phyloP scores from a whole-genome alignment of 2,329 filamentous ascomycete species.

The Metarhizium rileyi region DNA sequence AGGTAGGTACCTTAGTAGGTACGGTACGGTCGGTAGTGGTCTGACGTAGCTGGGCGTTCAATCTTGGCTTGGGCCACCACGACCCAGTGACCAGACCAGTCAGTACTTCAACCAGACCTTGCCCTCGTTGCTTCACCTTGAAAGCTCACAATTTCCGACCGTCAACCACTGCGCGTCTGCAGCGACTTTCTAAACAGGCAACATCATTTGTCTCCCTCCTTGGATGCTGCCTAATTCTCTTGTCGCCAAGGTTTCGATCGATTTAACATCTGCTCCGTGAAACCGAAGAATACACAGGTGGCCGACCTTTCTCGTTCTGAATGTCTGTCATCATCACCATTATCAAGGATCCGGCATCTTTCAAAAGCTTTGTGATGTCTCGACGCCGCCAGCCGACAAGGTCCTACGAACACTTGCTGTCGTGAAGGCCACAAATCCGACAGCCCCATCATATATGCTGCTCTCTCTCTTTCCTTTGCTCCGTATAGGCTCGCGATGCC shows the following conservation, averaged over 20 bases:
- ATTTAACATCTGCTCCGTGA: too few relatives aligned
- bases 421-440: not conserved
- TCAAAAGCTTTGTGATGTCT: not conserved
- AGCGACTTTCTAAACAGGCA: too few relatives aligned
- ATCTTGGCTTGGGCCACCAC: not conserved
- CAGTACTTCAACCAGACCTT: too few relatives aligned
- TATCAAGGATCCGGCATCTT: not conserved
- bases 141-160: too few relatives aligned
- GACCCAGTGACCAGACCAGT: not conserved
- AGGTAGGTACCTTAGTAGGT: too few relatives aligned
- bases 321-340: not conserved
- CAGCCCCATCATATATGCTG: not conserved
- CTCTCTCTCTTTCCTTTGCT: not conserved
- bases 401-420: not conserved
- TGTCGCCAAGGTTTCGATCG: too few relatives aligned
- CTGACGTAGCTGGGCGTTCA: constrained; percentile 2
- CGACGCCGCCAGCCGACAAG: not conserved
- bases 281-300: too few relatives aligned
- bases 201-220: too few relatives aligned
- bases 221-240: too few relatives aligned
- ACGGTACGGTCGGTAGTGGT: not conserved
- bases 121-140: too few relatives aligned
- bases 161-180: too few relatives aligned
- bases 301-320: too few relatives aligned
- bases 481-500: constrained; percentile 4